A percentile compares a stretch with the other conserved stretches of the same genome.
Conservation (phyloP, 139 green algal genomes). For the Chlamydomonas sp. region DNA sequence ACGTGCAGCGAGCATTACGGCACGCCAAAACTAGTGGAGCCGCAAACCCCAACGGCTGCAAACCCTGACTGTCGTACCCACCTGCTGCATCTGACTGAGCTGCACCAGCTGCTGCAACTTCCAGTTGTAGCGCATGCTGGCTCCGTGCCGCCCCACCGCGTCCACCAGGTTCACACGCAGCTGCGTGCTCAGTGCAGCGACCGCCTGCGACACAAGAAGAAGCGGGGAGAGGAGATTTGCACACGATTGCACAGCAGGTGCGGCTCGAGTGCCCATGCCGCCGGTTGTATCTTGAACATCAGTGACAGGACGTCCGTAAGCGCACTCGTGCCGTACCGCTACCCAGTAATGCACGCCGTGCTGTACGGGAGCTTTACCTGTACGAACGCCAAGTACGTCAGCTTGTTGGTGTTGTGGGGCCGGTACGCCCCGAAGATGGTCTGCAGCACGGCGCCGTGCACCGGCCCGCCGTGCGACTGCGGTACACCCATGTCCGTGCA, state of each 20-base stretch:
- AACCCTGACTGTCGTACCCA: neutral
- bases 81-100: neutral
- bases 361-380: too few relatives aligned
- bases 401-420: neutral
- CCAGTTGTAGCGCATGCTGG: slow-evolving; percentile 10
- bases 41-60: neutral
- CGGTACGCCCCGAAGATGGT: slow-evolving; percentile 11
- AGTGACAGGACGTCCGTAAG: too few relatives aligned
- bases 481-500: slow-evolving; percentile 4
- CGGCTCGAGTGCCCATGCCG: too few relatives aligned
- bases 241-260: too few relatives aligned
- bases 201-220: neutral
- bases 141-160: slow-evolving; percentile 5
- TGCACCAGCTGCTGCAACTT: neutral
- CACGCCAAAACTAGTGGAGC: neutral
- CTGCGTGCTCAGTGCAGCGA: slow-evolving; percentile 16
- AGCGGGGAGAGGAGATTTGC: too few relatives aligned
- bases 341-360: too few relatives aligned
- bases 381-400: slow-evolving; percentile 25
- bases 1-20: too few relatives aligned
- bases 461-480: neutral
- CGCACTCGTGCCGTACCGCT: too few relatives aligned
- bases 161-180: neutral
- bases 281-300: too few relatives aligned
- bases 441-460: slow-evolving; percentile 2